Evolutionary conservation across 2,329 filamentous ascomycete genomes (phyloP).

Genomic region (Purpureocillium takamizusanense): DNA sequence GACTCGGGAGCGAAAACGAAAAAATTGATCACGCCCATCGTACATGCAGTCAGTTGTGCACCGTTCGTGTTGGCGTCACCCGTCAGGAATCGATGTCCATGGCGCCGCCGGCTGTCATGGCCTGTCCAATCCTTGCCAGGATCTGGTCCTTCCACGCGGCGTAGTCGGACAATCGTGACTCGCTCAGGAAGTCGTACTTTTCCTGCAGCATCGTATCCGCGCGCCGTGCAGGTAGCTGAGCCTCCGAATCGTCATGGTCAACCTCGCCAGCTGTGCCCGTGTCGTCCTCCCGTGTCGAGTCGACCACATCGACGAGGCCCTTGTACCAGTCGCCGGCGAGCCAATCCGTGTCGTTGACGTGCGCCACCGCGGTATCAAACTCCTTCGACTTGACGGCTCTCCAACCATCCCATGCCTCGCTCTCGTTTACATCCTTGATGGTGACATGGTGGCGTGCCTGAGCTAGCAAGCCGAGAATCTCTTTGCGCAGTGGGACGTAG

Average conservation of each 20-base stretch:
- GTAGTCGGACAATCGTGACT: conserved; percentile 52
- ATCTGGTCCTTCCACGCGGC: conserved; percentile 54
- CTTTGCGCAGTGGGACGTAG: conserved; percentile 36
- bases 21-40: too few species aligned
- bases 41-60: too few species aligned
- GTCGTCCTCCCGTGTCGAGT: conserved; percentile 20
- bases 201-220: conserved; percentile 68
- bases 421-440: conserved; percentile 29
- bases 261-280: conserved; percentile 24
- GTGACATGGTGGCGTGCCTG: conserved; percentile 31
- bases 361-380: conserved; percentile 52
- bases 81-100: conserved; percentile 25
- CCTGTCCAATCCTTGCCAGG: conserved; percentile 44
- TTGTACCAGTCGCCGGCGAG: conserved; percentile 55
- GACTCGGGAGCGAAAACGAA: too few species aligned
- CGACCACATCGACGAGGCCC: conserved; percentile 46
- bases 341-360: conserved; percentile 49
- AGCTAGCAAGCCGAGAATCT: conserved; percentile 32
- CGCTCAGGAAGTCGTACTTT: conserved; percentile 61
- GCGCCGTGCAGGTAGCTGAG: conserved; percentile 34
- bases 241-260: conserved; percentile 11
- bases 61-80: too few species aligned
- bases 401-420: conserved; percentile 47
- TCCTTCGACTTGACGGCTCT: conserved; percentile 37
- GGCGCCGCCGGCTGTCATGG: conserved; percentile 13